phyloP scores from a whole-genome alignment of 148 eudicot genomes.

The Pharnaceum exiguum region DNA sequence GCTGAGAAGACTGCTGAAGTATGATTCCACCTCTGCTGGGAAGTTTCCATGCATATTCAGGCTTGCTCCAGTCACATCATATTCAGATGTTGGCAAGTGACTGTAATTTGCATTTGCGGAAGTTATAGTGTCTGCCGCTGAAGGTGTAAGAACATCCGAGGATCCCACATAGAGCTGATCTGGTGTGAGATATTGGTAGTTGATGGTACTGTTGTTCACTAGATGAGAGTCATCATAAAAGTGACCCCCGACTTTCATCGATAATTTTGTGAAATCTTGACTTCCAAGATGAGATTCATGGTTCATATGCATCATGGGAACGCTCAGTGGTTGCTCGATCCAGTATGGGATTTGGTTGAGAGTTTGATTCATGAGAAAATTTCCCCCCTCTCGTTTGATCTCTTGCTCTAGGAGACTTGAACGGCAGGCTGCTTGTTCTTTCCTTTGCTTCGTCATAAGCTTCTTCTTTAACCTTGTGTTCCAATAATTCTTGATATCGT shows the following conservation, averaged over 20 bases:
- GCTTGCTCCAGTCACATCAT: constrained; percentile 3
- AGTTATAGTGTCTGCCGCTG: constrained; percentile 5
- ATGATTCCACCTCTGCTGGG: constrained; percentile 26
- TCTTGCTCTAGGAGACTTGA: constrained; percentile 31
- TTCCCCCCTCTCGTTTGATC: constrained; percentile 29
- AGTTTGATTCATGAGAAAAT: constrained; percentile 22
- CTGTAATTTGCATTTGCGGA: background rate
- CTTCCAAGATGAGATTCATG: background rate
- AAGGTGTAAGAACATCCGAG: constrained; percentile 5
- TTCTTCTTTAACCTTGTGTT: constrained; percentile 69
- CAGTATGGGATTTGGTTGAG: constrained; percentile 30
- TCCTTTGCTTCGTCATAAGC: constrained; percentile 48
- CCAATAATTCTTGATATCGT: constrained; percentile 71
- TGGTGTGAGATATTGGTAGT: constrained; percentile 18
- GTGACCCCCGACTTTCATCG: constrained; percentile 23
- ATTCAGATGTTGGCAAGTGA: constrained; percentile 16
- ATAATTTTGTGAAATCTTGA: constrained; percentile 19
- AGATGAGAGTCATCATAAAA: constrained; percentile 21
- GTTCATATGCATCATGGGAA: constrained; percentile 8
- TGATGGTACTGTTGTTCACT: constrained; percentile 9
- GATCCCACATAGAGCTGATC: constrained; percentile 23
- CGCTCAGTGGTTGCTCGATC: constrained; percentile 18
- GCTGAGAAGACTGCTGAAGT: constrained; percentile 15
- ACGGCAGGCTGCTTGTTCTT: constrained; percentile 35
- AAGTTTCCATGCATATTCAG: constrained; percentile 13